These are phyloP conservation scores for Penicillium daleae DNA, from an alignment of 495 filamentous ascomycete species.

Conservation along the genomic window DNA sequence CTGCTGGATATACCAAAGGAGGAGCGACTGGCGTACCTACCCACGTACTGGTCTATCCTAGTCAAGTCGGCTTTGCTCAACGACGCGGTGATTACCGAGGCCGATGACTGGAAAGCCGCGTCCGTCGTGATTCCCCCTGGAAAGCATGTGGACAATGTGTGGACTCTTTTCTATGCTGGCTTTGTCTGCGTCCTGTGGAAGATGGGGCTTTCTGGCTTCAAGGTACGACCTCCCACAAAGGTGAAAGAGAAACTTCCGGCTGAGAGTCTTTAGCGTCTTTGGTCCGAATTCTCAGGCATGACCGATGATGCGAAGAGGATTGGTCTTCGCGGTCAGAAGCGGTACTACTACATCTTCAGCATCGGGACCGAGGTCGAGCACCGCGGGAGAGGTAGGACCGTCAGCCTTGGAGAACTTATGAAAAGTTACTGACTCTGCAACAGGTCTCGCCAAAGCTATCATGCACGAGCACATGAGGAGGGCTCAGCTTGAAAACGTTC, in stretches of 20 bases:
- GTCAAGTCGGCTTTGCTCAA: constrained; percentile 33
- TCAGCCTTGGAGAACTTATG: neutral
- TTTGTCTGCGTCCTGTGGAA: constrained; percentile 29
- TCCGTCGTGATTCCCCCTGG: constrained; percentile 32
- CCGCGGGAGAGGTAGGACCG: constrained; percentile 31
- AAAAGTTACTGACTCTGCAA: neutral
- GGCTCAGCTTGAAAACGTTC: constrained; percentile 27
- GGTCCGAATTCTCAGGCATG: constrained; percentile 35
- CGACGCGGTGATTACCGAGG: constrained; percentile 32
- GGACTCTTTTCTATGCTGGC: constrained; percentile 28
- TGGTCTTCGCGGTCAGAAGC: constrained; percentile 27
- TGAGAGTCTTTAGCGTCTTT: constrained; percentile 21
- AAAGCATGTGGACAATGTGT: constrained; percentile 23
- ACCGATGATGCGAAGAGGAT: constrained; percentile 32
- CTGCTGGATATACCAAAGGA: constrained; percentile 27
- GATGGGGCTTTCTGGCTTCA: constrained; percentile 28
- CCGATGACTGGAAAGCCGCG: constrained; percentile 33
- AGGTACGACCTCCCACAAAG: constrained; percentile 14
- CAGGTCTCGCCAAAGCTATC: constrained; percentile 34
- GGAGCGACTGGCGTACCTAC: constrained; percentile 30
- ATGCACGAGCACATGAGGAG: constrained; percentile 25
- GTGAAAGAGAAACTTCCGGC: no score
- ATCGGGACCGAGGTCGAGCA: constrained; percentile 34
- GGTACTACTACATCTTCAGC: constrained; percentile 37
- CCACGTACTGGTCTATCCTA: constrained; percentile 28